Conservation (phyloP, 805 yeast species). For the Groenewaldozyma tartarivorans region DNA sequence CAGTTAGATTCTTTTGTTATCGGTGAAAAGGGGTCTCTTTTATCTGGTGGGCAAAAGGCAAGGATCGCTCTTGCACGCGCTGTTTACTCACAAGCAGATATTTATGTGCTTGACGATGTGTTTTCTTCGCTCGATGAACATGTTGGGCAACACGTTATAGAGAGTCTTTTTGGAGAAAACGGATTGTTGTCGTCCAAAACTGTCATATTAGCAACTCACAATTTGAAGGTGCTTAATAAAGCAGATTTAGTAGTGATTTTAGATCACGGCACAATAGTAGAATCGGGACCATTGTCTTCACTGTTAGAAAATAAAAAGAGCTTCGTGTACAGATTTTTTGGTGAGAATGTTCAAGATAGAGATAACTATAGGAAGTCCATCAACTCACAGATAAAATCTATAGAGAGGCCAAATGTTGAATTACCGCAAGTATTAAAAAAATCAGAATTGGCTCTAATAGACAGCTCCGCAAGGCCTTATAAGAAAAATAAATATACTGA, state of each 20-base stretch:
- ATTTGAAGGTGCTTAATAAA: conserved; percentile 55
- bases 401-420: too few relatives aligned
- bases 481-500: too few relatives aligned
- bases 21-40: conserved; percentile 93
- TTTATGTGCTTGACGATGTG: conserved; percentile 77
- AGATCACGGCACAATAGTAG: neutral
- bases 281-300: neutral
- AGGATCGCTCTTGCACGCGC: conserved; percentile 94
- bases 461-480: too few relatives aligned
- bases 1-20: conserved; percentile 90
- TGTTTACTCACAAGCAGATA: conserved; percentile 73
- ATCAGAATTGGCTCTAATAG: too few relatives aligned
- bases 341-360: too few relatives aligned
- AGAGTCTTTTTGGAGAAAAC: conserved; percentile 57
- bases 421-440: too few relatives aligned
- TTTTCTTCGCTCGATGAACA: conserved; percentile 97
- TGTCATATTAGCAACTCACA: conserved; percentile 69
- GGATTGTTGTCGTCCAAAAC: conserved; percentile 66
- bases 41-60: conserved; percentile 97
- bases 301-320: conserved; percentile 64
- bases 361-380: too few relatives aligned
- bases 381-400: too few relatives aligned
- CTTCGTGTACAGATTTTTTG: too few relatives aligned
- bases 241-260: too few relatives aligned
- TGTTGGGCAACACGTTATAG: conserved; percentile 77